phyloP scores from a whole-genome alignment of 2,329 filamentous ascomycete species.

The Fusarium abutilonis region DNA sequence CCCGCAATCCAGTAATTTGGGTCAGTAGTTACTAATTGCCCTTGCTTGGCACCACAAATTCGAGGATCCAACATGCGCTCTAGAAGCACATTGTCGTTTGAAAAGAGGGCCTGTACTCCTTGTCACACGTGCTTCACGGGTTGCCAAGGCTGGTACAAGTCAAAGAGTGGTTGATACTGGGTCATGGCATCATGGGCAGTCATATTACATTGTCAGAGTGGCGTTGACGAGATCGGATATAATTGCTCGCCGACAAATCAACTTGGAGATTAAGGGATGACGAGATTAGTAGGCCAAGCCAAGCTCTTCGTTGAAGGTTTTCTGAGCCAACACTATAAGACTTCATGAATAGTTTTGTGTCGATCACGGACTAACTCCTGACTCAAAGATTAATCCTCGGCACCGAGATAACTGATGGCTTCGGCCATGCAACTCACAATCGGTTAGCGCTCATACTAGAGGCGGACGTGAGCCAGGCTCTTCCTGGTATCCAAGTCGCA shows the following conservation, averaged over 20 bases:
- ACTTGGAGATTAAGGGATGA: too few relatives aligned
- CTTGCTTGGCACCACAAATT: constrained; percentile 2
- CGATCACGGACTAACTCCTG: constrained; percentile 15
- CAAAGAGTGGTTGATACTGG: constrained; percentile 12
- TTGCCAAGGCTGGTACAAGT: constrained; percentile 29
- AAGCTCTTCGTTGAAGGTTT: not conserved
- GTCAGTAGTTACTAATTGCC: not conserved
- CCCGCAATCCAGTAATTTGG: constrained; percentile 8
- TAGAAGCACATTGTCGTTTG: constrained; percentile 9
- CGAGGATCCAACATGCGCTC: constrained; percentile 2
- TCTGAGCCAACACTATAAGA: not conserved
- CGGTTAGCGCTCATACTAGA: constrained; percentile 29
- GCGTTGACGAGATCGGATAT: constrained; percentile 1
- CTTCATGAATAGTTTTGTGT: constrained; percentile 6
- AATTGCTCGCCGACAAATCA: not conserved
- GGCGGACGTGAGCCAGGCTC: constrained; percentile 12
- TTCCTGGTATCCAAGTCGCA: constrained; percentile 21
- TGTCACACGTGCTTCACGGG: constrained; percentile 6
- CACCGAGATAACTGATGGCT: constrained; percentile 18
- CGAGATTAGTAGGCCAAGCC: too few relatives aligned
- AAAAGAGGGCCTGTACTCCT: constrained; percentile 3
- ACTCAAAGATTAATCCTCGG: constrained; percentile 25
- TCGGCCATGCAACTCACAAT: constrained; percentile 26
- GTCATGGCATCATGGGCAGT: constrained; percentile 13
- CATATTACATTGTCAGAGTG: not conserved